Conservation (phyloP, 345 rosid genomes). For the Eucalyptus fibrosa region DNA sequence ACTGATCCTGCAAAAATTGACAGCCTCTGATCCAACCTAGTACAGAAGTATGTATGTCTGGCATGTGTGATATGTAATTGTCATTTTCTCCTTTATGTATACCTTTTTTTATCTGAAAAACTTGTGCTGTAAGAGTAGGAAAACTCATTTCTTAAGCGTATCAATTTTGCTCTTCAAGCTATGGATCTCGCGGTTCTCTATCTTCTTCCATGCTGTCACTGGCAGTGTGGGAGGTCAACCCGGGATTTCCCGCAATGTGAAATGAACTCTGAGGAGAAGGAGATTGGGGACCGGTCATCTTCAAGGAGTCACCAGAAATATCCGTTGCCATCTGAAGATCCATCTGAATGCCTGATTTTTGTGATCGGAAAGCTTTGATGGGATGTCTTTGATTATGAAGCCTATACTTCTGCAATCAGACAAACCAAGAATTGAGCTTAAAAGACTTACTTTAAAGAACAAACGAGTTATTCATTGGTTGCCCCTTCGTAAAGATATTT, state of each 20-base stretch:
- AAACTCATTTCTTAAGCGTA: not conserved
- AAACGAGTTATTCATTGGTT: not conserved
- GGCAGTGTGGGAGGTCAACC: slow-evolving; percentile 37
- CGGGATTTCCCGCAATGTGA: slow-evolving; percentile 40
- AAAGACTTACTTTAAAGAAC: not conserved
- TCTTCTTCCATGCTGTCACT: slow-evolving; percentile 73
- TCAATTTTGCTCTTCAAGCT: slow-evolving; percentile 44
- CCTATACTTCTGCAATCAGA: slow-evolving; percentile 62
- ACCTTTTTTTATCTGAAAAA: not conserved
- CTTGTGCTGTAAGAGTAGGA: not conserved
- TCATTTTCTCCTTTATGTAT: not conserved
- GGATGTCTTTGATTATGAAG: slow-evolving; percentile 48
- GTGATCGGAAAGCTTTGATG: slow-evolving; percentile 18
- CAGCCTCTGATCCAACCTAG: not conserved
- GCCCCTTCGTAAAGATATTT: not conserved
- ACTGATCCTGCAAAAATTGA: not conserved
- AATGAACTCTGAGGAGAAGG: slow-evolving; percentile 84
- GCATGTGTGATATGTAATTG: not conserved
- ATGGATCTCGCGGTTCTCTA: slow-evolving; percentile 50
- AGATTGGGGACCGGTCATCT: slow-evolving; percentile 41
- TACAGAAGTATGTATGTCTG: not conserved
- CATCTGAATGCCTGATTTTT: slow-evolving; percentile 40
- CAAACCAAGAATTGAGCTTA: not conserved
- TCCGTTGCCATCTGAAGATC: slow-evolving; percentile 41
- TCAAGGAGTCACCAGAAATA: slow-evolving; percentile 35